Conservation (phyloP, 208 protist genomes). For the Leishmania major region DNA sequence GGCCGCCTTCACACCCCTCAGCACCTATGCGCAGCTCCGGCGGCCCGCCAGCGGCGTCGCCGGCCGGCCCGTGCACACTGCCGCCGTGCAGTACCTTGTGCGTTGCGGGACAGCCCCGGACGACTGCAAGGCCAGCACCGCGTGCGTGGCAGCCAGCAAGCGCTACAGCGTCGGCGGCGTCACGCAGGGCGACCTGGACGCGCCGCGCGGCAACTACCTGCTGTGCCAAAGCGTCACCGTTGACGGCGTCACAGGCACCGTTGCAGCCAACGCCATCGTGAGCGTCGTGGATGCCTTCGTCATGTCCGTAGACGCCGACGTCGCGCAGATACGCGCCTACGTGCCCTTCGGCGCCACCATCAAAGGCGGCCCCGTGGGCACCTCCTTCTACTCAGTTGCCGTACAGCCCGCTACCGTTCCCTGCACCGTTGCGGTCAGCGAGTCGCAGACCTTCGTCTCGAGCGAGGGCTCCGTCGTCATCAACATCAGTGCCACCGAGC, state of each 20-base stretch:
- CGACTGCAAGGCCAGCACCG: not conserved
- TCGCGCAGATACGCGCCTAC: constrained; percentile 32
- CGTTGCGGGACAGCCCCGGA: constrained; percentile 29
- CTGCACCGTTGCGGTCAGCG: constrained; percentile 9
- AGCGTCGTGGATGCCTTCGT: constrained; percentile 36
- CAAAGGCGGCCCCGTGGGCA: constrained; percentile 20
- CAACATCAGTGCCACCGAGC: constrained; percentile 14
- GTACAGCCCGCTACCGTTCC: constrained; percentile 28
- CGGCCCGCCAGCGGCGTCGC: constrained; percentile 31
- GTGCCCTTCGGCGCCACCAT: constrained; percentile 30
- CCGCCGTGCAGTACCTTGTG: constrained; percentile 41
- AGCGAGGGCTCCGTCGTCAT: constrained; percentile 8
- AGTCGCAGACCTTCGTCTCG: constrained; percentile 16
- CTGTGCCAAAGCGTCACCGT: constrained; percentile 50
- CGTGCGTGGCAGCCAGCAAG: constrained; percentile 22
- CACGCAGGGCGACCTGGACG: constrained; percentile 12
- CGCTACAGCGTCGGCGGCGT: constrained; percentile 35
- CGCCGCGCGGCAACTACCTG: constrained; percentile 35
- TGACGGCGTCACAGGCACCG: constrained; percentile 12
- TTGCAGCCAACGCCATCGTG: constrained; percentile 34
- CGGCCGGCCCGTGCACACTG: constrained; percentile 36
- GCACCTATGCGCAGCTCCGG: not conserved
- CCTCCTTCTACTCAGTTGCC: constrained; percentile 5
- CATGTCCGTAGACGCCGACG: constrained; percentile 23
- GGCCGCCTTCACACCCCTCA: not conserved